Evolutionary conservation across 257 asterid genomes (phyloP), one percentile per base, ranked within the genome.

Genomic region (Rehmannia glutinosa): DNA sequence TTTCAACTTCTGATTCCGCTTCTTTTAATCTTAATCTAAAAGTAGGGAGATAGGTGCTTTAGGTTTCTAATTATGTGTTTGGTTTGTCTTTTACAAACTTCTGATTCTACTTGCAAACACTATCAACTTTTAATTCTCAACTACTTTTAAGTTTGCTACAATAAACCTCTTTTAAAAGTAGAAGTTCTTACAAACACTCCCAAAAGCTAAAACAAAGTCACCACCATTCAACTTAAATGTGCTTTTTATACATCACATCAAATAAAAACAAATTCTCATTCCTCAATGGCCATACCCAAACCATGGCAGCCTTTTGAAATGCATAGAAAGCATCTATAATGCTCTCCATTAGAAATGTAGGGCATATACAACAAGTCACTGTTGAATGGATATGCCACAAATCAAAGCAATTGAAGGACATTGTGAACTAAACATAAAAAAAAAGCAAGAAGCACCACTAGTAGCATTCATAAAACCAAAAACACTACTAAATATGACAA

Each of bases 281-380:
- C 68, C 45, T 56, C 70, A 59, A 24, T 52, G 58, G 50, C 69
- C 51, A 47, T 35, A 32, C 65, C 62, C 73, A 46, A 28, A 60
- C 51, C 57, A 56, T 46, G 24, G 46, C 62, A n/a, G n/a, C n/a
- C 47, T 59, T 12, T 63, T 38, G 63, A 42, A 61, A 52, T 33
- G 33, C 68, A 64, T 11, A 33, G 45, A 74, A 52, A 67, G 74
- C 58, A 62, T 68, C 71, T 68, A 11, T 53, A 65, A 46, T 21
- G 67, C 39, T 39, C 30, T 38, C 69, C 71, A 63, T 56, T 36
- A 64, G n/a, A 39, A 6, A 19, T 58, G 49, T 19, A 58, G 64
- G 64, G 47, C 46, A 33, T 43, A 33, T 43, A 33, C 27, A 57
- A 30, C 42, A 36, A 36, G 42, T 21, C 56, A 50, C 56, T 3